Conservation (phyloP, 2,329 filamentous ascomycete genomes). For the Neopestalotiopsis clavispora region DNA sequence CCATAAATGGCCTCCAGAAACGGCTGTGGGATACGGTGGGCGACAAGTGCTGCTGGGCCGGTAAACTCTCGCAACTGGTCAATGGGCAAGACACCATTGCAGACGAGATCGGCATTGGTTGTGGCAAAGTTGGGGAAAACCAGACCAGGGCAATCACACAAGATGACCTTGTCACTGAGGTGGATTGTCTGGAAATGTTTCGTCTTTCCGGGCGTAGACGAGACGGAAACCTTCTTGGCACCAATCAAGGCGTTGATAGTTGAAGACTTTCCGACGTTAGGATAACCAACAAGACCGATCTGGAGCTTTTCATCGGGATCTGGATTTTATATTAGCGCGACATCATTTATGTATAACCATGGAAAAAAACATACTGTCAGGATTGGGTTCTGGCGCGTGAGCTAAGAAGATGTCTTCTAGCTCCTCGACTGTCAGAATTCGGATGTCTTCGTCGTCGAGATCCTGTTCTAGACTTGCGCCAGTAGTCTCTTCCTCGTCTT, state of each 20-base stretch:
- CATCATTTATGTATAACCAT: neutral
- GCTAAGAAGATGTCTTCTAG: conserved; percentile 86
- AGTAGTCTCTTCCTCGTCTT: conserved; percentile 35
- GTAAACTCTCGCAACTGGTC: conserved; percentile 94
- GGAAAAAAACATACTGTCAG: conserved; percentile 47
- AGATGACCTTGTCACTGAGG: conserved; percentile 83
- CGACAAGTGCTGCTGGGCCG: conserved; percentile 82
- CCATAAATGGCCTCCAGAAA: conserved; percentile 95
- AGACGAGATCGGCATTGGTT: conserved; percentile 95
- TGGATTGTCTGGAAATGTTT: conserved; percentile 99
- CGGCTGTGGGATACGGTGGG: conserved; percentile 80
- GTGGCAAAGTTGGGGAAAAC: conserved; percentile 98
- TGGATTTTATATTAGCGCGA: conserved; percentile 25
- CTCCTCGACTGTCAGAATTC: conserved; percentile 91
- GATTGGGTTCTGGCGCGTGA: conserved; percentile 67
- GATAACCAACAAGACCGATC: conserved; percentile 95
- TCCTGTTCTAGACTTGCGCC: conserved; percentile 44
- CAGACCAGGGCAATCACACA: conserved; percentile 97
- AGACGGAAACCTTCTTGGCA: conserved; percentile 97
- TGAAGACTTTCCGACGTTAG: conserved; percentile 98
- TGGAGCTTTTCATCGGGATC: conserved; percentile 70
- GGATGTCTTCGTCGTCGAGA: conserved; percentile 62
- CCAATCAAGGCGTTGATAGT: conserved; percentile 99
- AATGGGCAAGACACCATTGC: conserved; percentile 92
- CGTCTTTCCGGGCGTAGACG: conserved; percentile 95